phyloP scores from a whole-genome alignment of 1,139 yeast species.

The Suhomyces bribrorum region DNA sequence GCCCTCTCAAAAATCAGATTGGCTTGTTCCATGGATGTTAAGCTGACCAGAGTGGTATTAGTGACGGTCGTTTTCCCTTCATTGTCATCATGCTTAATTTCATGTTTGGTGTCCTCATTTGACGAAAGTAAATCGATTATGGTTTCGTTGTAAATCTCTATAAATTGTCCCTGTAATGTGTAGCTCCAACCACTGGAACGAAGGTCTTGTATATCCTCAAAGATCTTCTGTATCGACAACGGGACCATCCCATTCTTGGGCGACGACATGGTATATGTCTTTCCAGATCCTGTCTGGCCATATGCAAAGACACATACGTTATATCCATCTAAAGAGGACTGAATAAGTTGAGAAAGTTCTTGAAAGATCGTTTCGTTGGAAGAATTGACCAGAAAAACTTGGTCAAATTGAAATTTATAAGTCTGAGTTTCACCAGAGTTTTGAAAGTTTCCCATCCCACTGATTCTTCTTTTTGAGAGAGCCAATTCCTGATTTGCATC shows the following conservation, averaged over 20 bases:
- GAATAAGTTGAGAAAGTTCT: constrained; percentile 85
- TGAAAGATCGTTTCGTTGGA: constrained; percentile 69
- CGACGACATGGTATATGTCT: constrained; percentile 86
- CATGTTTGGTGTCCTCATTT: constrained; percentile 46
- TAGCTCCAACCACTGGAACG: constrained; percentile 66
- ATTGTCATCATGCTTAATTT: constrained; percentile 70
- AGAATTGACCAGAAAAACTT: constrained; percentile 60
- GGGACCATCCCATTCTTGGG: constrained; percentile 80
- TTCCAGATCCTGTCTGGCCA: constrained; percentile 98
- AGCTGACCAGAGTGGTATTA: constrained; percentile 53
- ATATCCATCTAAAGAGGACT: constrained; percentile 86
- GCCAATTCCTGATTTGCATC: constrained; percentile 53
- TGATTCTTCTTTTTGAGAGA: constrained; percentile 24
- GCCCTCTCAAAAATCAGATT: constrained; percentile 55
- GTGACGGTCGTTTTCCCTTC: constrained; percentile 57
- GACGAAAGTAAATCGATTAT: constrained; percentile 65
- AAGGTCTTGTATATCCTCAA: constrained; percentile 54
- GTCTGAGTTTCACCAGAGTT: constrained; percentile 4
- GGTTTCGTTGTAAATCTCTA: constrained; percentile 87
- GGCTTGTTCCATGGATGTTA: constrained; percentile 55
- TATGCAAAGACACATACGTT: constrained; percentile 95
- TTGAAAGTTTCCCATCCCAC: constrained; percentile 5
- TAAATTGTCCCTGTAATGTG: constrained; percentile 68
- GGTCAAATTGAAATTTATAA: constrained; percentile 70
- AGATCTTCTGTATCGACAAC: constrained; percentile 70